phyloP scores from a whole-genome alignment of 805 yeast species.

The Monosporozyma yasuniensis region DNA sequence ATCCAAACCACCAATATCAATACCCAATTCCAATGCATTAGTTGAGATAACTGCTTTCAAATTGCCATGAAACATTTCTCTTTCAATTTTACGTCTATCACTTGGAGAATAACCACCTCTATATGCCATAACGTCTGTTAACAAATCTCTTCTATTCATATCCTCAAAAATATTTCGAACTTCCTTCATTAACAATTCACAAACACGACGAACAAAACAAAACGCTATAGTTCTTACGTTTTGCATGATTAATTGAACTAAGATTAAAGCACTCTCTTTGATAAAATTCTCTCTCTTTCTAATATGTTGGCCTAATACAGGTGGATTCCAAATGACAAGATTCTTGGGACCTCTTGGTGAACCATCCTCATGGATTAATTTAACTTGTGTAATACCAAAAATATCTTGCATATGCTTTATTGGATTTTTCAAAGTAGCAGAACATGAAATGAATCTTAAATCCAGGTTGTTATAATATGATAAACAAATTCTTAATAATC shows the following conservation, averaged over 20 bases:
- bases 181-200: slow-evolving; percentile 82
- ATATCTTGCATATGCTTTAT: slow-evolving; percentile 58
- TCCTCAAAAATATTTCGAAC: slow-evolving; percentile 48
- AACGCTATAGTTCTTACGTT: slow-evolving; percentile 80
- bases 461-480: slow-evolving; percentile 33
- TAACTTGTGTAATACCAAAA: slow-evolving; percentile 56
- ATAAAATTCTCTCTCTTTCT: slow-evolving; percentile 63
- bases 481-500: slow-evolving; percentile 52
- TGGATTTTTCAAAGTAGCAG: slow-evolving; percentile 85
- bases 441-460: slow-evolving; percentile 73
- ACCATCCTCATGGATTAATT: slow-evolving; percentile 69
- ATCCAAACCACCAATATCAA: slow-evolving; percentile 88
- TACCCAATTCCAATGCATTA: slow-evolving; percentile 90
- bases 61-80: slow-evolving; percentile 81
- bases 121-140: slow-evolving; percentile 76
- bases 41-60: slow-evolving; percentile 86
- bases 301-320: slow-evolving; percentile 46
- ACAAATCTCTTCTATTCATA: slow-evolving; percentile 36
- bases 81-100: slow-evolving; percentile 82
- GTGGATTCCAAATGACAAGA: slow-evolving; percentile 79
- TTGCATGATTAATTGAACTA: slow-evolving; percentile 54
- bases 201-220: slow-evolving; percentile 75
- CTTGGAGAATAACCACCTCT: slow-evolving; percentile 88
- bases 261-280: slow-evolving; percentile 62
- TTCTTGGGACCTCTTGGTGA: slow-evolving; percentile 78